phyloP scores from a whole-genome alignment of 1,284 basidiomycete species.

The Austropuccinia psidii region DNA sequence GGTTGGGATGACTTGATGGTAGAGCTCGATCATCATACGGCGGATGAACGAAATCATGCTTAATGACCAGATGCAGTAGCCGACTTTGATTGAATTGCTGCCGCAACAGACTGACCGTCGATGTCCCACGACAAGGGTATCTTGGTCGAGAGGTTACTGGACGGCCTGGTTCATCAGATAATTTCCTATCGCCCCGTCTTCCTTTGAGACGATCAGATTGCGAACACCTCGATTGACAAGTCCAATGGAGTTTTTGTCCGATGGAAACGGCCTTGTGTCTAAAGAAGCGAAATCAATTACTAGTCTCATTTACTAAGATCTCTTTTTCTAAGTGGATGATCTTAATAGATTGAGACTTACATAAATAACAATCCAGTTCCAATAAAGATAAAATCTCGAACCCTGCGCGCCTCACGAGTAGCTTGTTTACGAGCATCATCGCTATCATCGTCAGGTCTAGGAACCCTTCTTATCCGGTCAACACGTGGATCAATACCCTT shows the following conservation, averaged over 20 bases:
- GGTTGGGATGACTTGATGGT: background rate
- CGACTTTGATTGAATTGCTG: slow-evolving; percentile 12
- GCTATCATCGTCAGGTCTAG: slow-evolving; percentile 13
- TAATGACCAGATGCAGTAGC: slow-evolving; percentile 23
- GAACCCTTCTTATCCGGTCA: slow-evolving; percentile 19
- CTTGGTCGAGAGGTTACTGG: slow-evolving; percentile 15
- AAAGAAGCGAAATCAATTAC: background rate
- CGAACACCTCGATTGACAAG: slow-evolving; percentile 28
- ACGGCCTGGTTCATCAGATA: background rate
- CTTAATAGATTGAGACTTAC: background rate
- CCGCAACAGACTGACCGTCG: slow-evolving; percentile 19
- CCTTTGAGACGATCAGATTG: slow-evolving; percentile 29
- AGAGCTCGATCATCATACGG: slow-evolving; percentile 16
- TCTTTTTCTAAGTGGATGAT: background rate
- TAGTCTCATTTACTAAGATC: background rate
- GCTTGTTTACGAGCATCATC: slow-evolving; percentile 18
- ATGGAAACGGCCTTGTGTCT: slow-evolving; percentile 23
- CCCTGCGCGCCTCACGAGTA: slow-evolving; percentile 21
- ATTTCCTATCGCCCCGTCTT: background rate
- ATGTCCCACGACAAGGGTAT: slow-evolving; percentile 23
- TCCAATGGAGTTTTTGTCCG: slow-evolving; percentile 26
- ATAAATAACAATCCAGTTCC: slow-evolving; percentile 26
- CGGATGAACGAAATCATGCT: slow-evolving; percentile 15
- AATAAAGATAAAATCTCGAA: slow-evolving; percentile 24
- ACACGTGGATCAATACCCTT: slow-evolving; percentile 20